These are phyloP conservation scores for Cicer judaicum DNA, from an alignment of 306 rosid species.

Conservation along the genomic window DNA sequence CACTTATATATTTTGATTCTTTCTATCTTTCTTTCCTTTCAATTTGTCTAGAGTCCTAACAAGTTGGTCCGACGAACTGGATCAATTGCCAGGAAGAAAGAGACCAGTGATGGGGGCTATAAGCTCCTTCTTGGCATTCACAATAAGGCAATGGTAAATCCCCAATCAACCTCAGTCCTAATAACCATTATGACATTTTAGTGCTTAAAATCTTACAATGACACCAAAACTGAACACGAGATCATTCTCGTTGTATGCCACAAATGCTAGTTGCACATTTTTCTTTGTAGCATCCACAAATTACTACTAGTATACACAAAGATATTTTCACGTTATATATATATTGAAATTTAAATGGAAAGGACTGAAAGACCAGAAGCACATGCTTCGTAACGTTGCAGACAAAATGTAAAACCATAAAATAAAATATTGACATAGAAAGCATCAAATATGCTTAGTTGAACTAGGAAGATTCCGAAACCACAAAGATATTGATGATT, in stretches of 20 bases:
- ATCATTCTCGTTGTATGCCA: no score
- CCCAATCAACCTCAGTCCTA: no score
- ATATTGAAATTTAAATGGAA: no score
- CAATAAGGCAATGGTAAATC: no score
- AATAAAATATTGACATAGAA: constrained; percentile 15
- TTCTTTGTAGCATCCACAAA: no score
- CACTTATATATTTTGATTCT: neutral
- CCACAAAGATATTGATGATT: constrained; percentile 16
- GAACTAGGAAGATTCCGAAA: constrained; percentile 31
- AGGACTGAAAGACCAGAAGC: neutral
- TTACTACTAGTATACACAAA: no score
- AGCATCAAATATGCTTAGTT: constrained; percentile 24
- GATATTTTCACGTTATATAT: no score
- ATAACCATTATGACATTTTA: no score
- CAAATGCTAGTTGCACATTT: no score
- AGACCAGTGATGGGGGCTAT: neutral
- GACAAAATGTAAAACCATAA: neutral
- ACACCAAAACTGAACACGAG: no score
- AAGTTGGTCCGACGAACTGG: neutral
- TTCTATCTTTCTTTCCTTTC: neutral
- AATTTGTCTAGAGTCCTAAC: neutral
- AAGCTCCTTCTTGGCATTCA: neutral
- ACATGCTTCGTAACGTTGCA: neutral
- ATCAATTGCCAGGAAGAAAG: neutral
- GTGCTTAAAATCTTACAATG: no score